Base-by-base conservation (phyloP, 78 protist species). In the Protostelium mycophagum region DNA sequence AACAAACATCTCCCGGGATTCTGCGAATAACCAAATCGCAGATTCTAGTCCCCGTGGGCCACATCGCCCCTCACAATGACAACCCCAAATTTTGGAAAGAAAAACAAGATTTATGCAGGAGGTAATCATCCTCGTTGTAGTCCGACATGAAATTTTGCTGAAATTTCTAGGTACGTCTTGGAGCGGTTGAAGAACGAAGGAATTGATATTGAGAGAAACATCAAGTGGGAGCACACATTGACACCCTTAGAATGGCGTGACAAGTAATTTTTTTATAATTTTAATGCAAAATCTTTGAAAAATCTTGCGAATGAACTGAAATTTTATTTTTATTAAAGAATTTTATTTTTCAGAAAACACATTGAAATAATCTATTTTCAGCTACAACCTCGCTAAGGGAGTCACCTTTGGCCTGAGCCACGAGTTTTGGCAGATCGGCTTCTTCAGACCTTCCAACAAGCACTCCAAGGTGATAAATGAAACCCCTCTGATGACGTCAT, bases 371-470 rank as follows among this genome's bases (percentile, higher is more conserved):
- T 35, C 37, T 38, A 35, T 1, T 25, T 1, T 1, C 31, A 38
- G 38, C 36, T 87, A 37, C 89, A 87, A 87, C 35, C n/a, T 63
- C 28, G 83, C 35, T 38, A 38, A 63, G 37, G 89, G 89, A 38
- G 34, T 83, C 28, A 34, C 83, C 84, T 87, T 87, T 37, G 89
- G 89, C n/a, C 84, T 87, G 37, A 51, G 85, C 83, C 89, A 87
- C 84, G 63, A 35, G 85, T 87, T 87, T 36, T 83, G n/a, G 83
- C 89, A 87, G 89, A 37, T 87, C 34, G 89, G 89, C 29, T 87
- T 35, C 89, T 35, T 87, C 84, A 28, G 89, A 23, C 89, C 89
- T 29, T 36, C 36, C 9, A 87, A 87, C 84, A 63, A 37, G 25
- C 83, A 87, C 73, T 5, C 73, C 5, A 51, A 51, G 73, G 73